Evolutionary conservation across 1,139 yeast genomes (phyloP), one percentile per base, ranked within the genome.

Genomic region (Hyphopichia wangnamkhiaoensis): DNA sequence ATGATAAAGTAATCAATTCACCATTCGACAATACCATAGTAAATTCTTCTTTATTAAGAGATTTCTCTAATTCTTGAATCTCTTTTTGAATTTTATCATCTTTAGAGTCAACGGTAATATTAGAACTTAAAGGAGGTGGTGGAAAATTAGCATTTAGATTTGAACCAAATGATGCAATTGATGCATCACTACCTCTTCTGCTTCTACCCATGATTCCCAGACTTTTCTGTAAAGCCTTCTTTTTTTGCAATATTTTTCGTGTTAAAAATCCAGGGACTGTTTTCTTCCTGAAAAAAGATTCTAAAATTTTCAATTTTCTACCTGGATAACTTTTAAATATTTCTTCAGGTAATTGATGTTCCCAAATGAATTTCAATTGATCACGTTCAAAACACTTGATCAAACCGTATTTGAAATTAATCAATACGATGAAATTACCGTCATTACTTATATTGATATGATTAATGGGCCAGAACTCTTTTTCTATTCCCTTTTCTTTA

Each of bases 381-480:
- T 63, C 56, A 43, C 88, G 65, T 23, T 82, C 80, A 71, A 77
- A 83, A 45, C 87, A 80, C 48, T 79, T 79, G 20, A 82, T 63
- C 5, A 68, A 51, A 1, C 82, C 79, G 38, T 59, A 61, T 36
- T 58, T 60, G 49, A 65, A 73, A 44, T 80, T 78, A 35, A 85
- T 70, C 17, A 87, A 63, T 0, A 86, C 79, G 23, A 84, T 72
- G 37, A 68, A 74, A 35, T 76, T 73, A 1, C 89, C 87, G 38
- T 79, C 76, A 34, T 78, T 73, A 44, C 88, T 80, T 45, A 86
- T 66, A 20, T 75, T 75, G 12, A 81, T 68, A 45, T 76, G 77
- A 16, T 81, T 74, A 0, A 87, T 71, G 0, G 95, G 95, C 87
- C 93, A 81, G 35, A 80, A 65, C 30, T 76, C 76, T 2, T 67